phyloP scores from a whole-genome alignment of 495 filamentous ascomycete genomes.

The Hypoxylon cercidicola region DNA sequence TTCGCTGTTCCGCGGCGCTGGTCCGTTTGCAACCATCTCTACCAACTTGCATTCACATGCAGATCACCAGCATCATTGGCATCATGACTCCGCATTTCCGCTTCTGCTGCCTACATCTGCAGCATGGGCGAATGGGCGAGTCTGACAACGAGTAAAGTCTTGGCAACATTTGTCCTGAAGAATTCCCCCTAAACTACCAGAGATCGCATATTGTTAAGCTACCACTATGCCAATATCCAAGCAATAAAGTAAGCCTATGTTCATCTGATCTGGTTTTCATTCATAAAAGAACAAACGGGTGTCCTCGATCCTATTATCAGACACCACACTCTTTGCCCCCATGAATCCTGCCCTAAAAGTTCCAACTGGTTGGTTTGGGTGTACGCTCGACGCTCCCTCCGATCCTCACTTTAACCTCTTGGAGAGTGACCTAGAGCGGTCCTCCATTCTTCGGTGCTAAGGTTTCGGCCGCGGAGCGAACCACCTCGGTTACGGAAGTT shows the following conservation, averaged over 20 bases:
- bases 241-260: slow-evolving; percentile 23
- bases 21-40: slow-evolving; percentile 11
- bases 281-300: slow-evolving; percentile 44
- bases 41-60: slow-evolving; percentile 25
- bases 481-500: slow-evolving; percentile 55
- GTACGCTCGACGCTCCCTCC: slow-evolving; percentile 68
- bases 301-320: slow-evolving; percentile 36
- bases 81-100: slow-evolving; percentile 31
- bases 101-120: slow-evolving; percentile 9
- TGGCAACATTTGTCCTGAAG: not conserved
- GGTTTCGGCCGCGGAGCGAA: slow-evolving; percentile 65
- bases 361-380: slow-evolving; percentile 41
- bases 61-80: slow-evolving; percentile 28
- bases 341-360: slow-evolving; percentile 34
- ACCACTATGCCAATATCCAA: not conserved
- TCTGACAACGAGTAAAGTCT: slow-evolving; percentile 5
- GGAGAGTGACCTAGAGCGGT: slow-evolving; percentile 48
- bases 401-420: slow-evolving; percentile 71
- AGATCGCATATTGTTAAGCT: too few species aligned
- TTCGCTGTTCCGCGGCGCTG: slow-evolving; percentile 9
- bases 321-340: slow-evolving; percentile 33
- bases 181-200: not conserved
- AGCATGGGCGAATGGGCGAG: not conserved
- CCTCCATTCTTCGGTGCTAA: slow-evolving; percentile 69
- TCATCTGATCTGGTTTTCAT: slow-evolving; percentile 37